phyloP scores from a whole-genome alignment of 371 early-diverging fungal species.

The Mucor irregularis region DNA sequence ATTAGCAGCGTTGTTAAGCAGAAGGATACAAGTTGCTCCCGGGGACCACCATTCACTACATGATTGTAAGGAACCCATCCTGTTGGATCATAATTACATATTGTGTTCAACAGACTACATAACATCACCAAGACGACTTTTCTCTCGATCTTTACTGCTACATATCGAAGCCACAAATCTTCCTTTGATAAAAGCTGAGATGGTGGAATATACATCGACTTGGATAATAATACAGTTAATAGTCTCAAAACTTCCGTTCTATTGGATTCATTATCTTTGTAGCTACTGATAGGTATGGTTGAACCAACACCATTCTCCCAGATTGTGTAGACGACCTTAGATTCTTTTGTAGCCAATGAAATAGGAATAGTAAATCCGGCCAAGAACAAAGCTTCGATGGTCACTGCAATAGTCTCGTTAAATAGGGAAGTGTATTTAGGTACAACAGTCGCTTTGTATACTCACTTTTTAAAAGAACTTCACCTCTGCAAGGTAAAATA shows the following conservation, averaged over 20 bases:
- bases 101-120: slow-evolving; percentile 83
- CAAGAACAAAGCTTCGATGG: slow-evolving; percentile 61
- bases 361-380: slow-evolving; percentile 80
- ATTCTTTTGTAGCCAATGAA: slow-evolving; percentile 48
- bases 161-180: slow-evolving; percentile 58
- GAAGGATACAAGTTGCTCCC: slow-evolving; percentile 71
- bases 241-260: slow-evolving; percentile 80
- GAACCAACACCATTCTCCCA: slow-evolving; percentile 84
- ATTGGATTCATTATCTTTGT: slow-evolving; percentile 66
- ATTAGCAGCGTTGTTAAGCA: slow-evolving; percentile 70
- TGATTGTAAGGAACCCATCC: slow-evolving; percentile 92
- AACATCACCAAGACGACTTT: slow-evolving; percentile 74
- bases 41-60: slow-evolving; percentile 67
- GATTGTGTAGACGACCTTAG: slow-evolving; percentile 69
- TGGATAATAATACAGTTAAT: slow-evolving; percentile 72
- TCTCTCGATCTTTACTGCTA: slow-evolving; percentile 68
- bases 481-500: slow-evolving; percentile 34
- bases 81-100: slow-evolving; percentile 75
- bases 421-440: neutral
- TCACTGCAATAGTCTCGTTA: slow-evolving; percentile 27
- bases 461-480: slow-evolving; percentile 35
- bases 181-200: slow-evolving; percentile 55
- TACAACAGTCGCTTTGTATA: neutral
- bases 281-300: slow-evolving; percentile 64
- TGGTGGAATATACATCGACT: slow-evolving; percentile 79